phyloP scores from a whole-genome alignment of 306 rosid genomes.

The Medicago ruthenica region DNA sequence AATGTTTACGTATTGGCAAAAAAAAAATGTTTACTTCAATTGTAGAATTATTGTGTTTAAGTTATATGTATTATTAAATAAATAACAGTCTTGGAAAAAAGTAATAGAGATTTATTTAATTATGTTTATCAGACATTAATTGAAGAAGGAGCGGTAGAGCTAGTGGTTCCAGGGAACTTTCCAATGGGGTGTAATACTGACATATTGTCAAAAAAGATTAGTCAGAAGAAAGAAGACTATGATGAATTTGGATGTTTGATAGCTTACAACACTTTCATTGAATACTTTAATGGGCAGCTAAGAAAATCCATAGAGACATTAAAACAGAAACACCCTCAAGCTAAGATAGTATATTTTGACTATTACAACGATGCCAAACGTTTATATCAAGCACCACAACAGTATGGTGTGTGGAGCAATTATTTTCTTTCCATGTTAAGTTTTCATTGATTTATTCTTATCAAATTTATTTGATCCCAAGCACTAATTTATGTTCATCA shows the following conservation, averaged over 20 bases:
- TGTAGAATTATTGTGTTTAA: neutral
- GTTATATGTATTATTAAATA: neutral
- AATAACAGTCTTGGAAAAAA: too few species aligned
- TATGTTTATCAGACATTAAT: neutral
- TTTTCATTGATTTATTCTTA: neutral
- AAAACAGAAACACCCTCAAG: slow-evolving; percentile 41
- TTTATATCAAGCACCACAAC: slow-evolving; percentile 47
- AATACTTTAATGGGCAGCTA: slow-evolving; percentile 47
- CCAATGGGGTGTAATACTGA: neutral
- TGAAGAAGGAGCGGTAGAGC: neutral
- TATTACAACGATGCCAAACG: slow-evolving; percentile 47
- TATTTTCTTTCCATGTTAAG: neutral
- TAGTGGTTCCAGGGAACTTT: slow-evolving; percentile 13
- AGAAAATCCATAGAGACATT: slow-evolving; percentile 35
- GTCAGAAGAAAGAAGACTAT: slow-evolving; percentile 7
- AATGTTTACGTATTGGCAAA: too few species aligned
- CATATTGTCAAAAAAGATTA: slow-evolving; percentile 28
- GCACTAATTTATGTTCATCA: neutral
- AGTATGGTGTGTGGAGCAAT: slow-evolving; percentile 39
- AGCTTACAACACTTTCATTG: slow-evolving; percentile 43
- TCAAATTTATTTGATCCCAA: neutral
- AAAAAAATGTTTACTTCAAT: too few species aligned
- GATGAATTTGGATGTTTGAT: slow-evolving; percentile 58
- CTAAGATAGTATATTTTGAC: slow-evolving; percentile 57
- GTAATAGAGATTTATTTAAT: neutral